Evolutionary conservation across 1,284 basidiomycete species (phyloP), one percentile per base, ranked within the genome.

Genomic region (Irpex sp.): DNA sequence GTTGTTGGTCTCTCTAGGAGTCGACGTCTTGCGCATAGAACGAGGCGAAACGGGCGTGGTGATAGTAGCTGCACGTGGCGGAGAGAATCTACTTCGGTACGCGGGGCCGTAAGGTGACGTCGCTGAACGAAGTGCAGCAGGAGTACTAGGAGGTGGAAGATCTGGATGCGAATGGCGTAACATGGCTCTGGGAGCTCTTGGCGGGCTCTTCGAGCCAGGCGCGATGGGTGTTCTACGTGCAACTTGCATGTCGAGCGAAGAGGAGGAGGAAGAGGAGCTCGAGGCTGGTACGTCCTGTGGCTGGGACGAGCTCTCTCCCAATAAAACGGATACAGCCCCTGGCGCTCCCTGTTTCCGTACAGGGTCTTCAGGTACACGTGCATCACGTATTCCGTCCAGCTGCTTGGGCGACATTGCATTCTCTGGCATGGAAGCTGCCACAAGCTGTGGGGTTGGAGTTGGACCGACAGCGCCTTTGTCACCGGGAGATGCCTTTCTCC

Each of bases 161-260:
- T 46, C n/a, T 46, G 39, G 5, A 15, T 46, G 39, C 13, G 39
- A 46, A 11, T 11, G 11, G 11, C 39, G 39, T 19, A 53, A 37
- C 60, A 57, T 57, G 13, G 60, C 60, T 57, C 35, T 46, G 26
- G 60, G 60, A 5, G 60, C 60, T 15, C 6, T 61, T 21, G 60
- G 60, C 5, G 60, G 54, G 36, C 33, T 46, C 54, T 57, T 61
- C 19, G 17, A 31, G 9, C 49, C n/a, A 2, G 49, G 21, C 9
- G 9, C 9, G 9, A 17, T 19, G 7, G 49, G 17, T 26, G 17
- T 51, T 35, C 31, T 33, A 33, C 31, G 31, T 33, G 31, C 31
- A 33, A 33, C 31, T 33, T 33, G 31, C 31, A 33, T 33, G 31
- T 33, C 31, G 31, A 33, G 31, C 31, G 31, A 33, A 6, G 31